Evolutionary conservation across 345 rosid genomes (phyloP), one percentile per base, ranked within the genome.

Genomic region (Carallia brachiata): DNA sequence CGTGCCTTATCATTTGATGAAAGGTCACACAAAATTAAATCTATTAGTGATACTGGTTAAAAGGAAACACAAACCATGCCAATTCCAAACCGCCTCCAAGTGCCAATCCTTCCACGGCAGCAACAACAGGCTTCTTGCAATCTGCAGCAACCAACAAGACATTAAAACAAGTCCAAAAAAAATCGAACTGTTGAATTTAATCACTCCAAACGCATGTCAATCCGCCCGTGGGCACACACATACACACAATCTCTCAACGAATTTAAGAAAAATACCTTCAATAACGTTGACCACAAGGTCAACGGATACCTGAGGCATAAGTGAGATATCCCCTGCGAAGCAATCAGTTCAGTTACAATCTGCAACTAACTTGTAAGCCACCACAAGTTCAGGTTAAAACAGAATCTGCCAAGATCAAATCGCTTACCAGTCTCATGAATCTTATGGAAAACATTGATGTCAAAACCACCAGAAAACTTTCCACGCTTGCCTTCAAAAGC

Each of bases 1-100:
- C 1, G 13, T 56, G 31, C 15, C 10, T 56, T 56, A 56, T 56
- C 15, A 27, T 7, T 3, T 27, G 28, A 4, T 27, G 17, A 27
- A 56, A 19, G 31, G 36, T 4, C 7, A 63, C 47, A 27, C 63
- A 70, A 52, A 52, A 55, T 12, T 15, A 40, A 68, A 19, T 37
- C 63, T 15, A 27, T 18, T 70, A 59, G 28, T 31, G 5, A 31
- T n/a, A 28, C 70, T 30, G 47, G 58, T 48, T 18, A 47, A 60
- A 3, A 27, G 36, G 47, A 68, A 81, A 28, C 47, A 82, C 84
- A 76, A 57, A 94, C 98, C 98, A 94, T 37, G 96, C 91, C 63
- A 94, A 60, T 75, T 94, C 98, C 67, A 94, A 82, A 79, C 98
- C 98, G 81, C 98, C 98, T 75, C 98, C 98, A 70, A 94, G 95